phyloP scores from a whole-genome alignment of 768 basidiomycete species.

The Phylloporus scabripes region DNA sequence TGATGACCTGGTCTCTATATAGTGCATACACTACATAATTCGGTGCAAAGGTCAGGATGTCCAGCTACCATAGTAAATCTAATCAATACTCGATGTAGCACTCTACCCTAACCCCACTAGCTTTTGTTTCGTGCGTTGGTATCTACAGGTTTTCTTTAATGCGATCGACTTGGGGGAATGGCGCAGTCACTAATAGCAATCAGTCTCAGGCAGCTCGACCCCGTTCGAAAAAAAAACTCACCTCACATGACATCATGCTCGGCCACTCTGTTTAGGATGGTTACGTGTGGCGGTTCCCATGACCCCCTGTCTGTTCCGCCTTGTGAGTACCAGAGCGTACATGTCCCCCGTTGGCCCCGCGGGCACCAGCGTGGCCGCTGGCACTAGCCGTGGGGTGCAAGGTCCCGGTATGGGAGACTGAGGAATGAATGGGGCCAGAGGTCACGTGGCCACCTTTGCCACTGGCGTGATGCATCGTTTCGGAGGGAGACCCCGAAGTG shows the following conservation, averaged over 20 bases:
- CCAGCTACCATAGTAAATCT: not conserved
- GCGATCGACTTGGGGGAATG: not conserved
- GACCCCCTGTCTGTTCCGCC: not conserved
- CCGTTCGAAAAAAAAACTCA: not conserved
- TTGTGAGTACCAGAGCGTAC: not conserved
- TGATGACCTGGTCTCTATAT: too few species aligned
- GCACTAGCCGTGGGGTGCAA: not conserved
- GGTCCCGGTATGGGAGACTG: not conserved
- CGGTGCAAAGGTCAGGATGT: too few species aligned
- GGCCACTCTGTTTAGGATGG: not conserved
- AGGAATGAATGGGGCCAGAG: not conserved
- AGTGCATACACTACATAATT: too few species aligned
- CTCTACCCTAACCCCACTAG: not conserved
- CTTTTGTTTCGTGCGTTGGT: not conserved
- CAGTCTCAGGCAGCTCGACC: not conserved
- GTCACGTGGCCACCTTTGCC: not conserved
- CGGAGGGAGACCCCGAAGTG: not conserved
- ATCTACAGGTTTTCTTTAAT: not conserved
- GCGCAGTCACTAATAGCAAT: not conserved
- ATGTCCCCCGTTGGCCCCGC: not conserved
- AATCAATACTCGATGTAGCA: not conserved
- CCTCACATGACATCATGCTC: not conserved
- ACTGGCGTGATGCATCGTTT: not conserved
- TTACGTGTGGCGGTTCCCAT: not conserved
- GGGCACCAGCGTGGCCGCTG: not conserved